Evolutionary conservation across 306 rosid genomes (phyloP).

Genomic region (Cotoneaster glaucophyllus): DNA sequence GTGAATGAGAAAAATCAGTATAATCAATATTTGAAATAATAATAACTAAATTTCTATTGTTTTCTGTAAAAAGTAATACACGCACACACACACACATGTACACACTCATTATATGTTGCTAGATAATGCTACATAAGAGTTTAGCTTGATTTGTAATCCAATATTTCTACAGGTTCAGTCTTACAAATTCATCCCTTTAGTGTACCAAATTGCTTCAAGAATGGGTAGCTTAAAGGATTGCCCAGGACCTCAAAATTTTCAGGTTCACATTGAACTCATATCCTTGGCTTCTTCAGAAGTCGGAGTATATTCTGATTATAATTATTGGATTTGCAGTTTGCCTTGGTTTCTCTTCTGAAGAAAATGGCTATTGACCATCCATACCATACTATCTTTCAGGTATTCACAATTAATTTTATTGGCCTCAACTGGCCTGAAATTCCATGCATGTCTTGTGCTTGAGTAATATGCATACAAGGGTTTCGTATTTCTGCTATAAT

Average conservation of each 20-base stretch:
- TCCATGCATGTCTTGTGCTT: conserved; percentile 2
- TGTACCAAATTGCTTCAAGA: conserved; percentile 95
- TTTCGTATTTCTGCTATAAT: not conserved
- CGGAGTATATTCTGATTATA: not conserved
- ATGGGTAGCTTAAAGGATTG: conserved; percentile 85
- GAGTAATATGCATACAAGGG: not conserved
- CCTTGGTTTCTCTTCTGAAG: conserved; percentile 86
- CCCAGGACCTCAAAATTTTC: conserved; percentile 64
- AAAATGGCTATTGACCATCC: conserved; percentile 96
- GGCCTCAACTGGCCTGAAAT: conserved; percentile 2
- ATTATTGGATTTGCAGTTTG: conserved; percentile 57
- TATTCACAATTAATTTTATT: conserved; percentile 22
- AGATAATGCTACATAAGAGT: not conserved
- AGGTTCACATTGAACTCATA: conserved; percentile 42
- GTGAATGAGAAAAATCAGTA: not conserved
- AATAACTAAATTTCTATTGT: not conserved
- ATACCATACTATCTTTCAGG: conserved; percentile 91
- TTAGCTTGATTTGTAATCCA: not conserved
- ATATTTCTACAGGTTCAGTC: conserved; percentile 67
- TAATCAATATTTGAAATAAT: not conserved
- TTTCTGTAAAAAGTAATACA: not conserved
- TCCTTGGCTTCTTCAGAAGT: not conserved
- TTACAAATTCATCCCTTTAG: conserved; percentile 78
- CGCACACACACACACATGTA: not conserved
- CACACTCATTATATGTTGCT: not conserved